These are phyloP conservation scores for Diaporthe sp. DNA, from an alignment of 2,329 filamentous ascomycete species.

Conservation along the genomic window DNA sequence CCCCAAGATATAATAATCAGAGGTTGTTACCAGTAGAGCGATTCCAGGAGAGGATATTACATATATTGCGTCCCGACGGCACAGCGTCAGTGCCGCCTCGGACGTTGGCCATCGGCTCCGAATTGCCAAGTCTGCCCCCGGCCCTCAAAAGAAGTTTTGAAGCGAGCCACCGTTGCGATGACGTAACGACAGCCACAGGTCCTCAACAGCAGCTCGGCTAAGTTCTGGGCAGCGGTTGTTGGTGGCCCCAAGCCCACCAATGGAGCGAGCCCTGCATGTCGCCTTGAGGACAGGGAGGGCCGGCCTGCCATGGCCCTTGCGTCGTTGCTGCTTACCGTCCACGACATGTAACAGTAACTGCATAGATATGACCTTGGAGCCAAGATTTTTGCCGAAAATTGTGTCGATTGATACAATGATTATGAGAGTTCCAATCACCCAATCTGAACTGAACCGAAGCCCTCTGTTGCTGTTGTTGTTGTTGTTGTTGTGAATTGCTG, in stretches of 20 bases:
- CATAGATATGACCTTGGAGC: neutral
- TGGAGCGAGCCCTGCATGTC: neutral
- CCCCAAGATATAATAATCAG: neutral
- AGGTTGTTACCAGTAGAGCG: neutral
- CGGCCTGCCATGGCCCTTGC: neutral
- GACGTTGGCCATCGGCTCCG: conserved; percentile 23
- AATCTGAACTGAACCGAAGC: neutral
- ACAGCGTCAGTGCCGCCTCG: neutral
- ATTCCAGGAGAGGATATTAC: neutral
- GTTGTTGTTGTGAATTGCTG: no score
- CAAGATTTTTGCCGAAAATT: neutral
- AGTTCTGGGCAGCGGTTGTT: conserved; percentile 14
- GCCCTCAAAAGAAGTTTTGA: neutral
- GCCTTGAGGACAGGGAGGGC: neutral
- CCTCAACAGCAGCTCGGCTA: conserved; percentile 5
- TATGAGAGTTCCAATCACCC: neutral
- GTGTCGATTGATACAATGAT: neutral
- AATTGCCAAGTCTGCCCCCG: conserved; percentile 8
- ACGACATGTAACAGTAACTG: no score
- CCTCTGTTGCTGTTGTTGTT: no score
- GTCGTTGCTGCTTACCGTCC: neutral
- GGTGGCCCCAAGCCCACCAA: conserved; percentile 5
- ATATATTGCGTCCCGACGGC: neutral
- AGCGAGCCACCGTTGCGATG: neutral
- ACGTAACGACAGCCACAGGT: conserved; percentile 10